Percentiles rank a stretch among this genome's conserved stretches.
These are phyloP conservation scores for Hirsutella rhossiliensis DNA, from an alignment of 2,329 filamentous ascomycete species.

Conservation along the genomic window DNA sequence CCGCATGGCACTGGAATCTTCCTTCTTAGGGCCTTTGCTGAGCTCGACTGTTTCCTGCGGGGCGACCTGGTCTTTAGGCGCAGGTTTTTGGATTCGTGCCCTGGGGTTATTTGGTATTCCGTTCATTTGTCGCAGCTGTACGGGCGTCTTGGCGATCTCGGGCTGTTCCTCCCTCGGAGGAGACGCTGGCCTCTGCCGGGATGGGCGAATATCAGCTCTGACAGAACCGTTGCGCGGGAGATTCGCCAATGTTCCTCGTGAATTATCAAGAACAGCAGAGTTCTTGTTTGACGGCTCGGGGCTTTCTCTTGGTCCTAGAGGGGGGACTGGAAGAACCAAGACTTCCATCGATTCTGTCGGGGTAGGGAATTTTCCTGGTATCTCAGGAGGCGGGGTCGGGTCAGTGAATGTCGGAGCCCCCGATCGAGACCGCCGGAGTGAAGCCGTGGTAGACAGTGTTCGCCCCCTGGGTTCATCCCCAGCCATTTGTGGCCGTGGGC, in stretches of 20 bases:
- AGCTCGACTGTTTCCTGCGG: slow-evolving; percentile 39
- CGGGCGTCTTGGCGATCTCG: slow-evolving; percentile 17
- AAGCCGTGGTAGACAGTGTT: neutral
- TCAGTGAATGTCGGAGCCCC: neutral
- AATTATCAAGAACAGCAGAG: neutral
- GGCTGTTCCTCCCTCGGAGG: slow-evolving; percentile 7
- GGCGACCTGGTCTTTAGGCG: slow-evolving; percentile 13
- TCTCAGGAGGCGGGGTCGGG: neutral
- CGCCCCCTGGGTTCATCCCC: neutral
- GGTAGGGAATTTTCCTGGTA: neutral
- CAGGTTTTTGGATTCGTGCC: slow-evolving; percentile 20
- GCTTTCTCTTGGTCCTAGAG: slow-evolving; percentile 1
- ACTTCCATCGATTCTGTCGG: slow-evolving; percentile 3
- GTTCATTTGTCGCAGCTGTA: slow-evolving; percentile 30
- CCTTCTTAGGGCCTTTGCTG: slow-evolving; percentile 42
- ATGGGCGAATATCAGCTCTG: slow-evolving; percentile 18
- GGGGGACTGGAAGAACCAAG: slow-evolving; percentile 6
- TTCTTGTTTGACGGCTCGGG: neutral
- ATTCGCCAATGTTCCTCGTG: slow-evolving; percentile 7
- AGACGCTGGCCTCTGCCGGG: slow-evolving; percentile 12
- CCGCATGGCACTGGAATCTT: slow-evolving; percentile 36
- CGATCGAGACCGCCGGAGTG: neutral
- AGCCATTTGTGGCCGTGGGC: too few relatives aligned
- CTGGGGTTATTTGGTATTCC: slow-evolving; percentile 37
- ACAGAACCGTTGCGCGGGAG: slow-evolving; percentile 20